A percentile compares a stretch with the other conserved stretches of the same genome.
Evolutionary conservation across 495 filamentous ascomycete species (phyloP).

Genomic region (Aspergillus ellipticus): DNA sequence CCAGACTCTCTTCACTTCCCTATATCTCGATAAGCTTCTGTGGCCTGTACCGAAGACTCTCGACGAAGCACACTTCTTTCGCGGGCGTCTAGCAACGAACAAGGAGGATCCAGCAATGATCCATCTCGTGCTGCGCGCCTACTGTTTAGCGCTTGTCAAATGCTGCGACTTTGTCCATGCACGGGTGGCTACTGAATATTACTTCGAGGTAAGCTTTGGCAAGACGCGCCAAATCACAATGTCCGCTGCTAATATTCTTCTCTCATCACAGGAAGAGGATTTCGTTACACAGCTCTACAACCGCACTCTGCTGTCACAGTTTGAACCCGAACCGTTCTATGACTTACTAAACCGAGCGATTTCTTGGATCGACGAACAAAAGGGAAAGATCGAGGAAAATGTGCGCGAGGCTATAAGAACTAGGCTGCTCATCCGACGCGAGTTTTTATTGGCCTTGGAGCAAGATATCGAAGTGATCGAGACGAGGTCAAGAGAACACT

Average conservation of each 20-base stretch:
- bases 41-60: conserved; percentile 63
- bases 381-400: conserved; percentile 43
- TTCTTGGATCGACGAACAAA: conserved; percentile 45
- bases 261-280: conserved; percentile 76
- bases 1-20: conserved; percentile 90
- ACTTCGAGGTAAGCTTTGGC: conserved; percentile 66
- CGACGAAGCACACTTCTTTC: conserved; percentile 65
- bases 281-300: conserved; percentile 89
- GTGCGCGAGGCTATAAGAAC: conserved; percentile 57
- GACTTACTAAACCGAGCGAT: conserved; percentile 59
- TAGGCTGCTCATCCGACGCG: conserved; percentile 61
- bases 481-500: conserved; percentile 34
- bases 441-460: conserved; percentile 54
- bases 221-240: conserved; percentile 1
- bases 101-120: conserved; percentile 47
- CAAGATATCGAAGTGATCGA: conserved; percentile 41
- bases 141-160: conserved; percentile 82
- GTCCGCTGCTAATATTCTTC: conserved; percentile 3
- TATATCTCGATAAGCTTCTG: conserved; percentile 84
- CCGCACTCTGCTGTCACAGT: conserved; percentile 63
- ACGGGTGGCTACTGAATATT: conserved; percentile 71
- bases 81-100: conserved; percentile 31
- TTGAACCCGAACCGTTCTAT: conserved; percentile 54
- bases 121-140: conserved; percentile 71
- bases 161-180: conserved; percentile 75